Evolutionary conservation across 108 stramenopile genomes (phyloP).

Genomic region (Skeletonema grethae): DNA sequence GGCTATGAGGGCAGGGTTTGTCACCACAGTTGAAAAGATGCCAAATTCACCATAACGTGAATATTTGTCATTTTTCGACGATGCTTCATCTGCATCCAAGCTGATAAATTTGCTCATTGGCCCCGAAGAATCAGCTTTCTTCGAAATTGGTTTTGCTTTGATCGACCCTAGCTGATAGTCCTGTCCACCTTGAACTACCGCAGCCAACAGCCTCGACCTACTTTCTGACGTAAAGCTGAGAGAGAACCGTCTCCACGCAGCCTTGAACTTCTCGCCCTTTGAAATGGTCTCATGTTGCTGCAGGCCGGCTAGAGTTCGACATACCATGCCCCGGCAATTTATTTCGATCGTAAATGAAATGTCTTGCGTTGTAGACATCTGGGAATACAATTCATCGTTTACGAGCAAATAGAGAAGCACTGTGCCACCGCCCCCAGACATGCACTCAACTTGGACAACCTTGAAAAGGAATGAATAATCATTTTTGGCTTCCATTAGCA

Average conservation of each 20-base stretch:
- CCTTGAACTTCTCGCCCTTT: slow-evolving; percentile 77
- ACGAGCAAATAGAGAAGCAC: slow-evolving; percentile 63
- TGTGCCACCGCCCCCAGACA: slow-evolving; percentile 60
- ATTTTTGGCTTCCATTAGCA: slow-evolving; percentile 40
- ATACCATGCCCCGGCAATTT: slow-evolving; percentile 71
- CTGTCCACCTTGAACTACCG: slow-evolving; percentile 68
- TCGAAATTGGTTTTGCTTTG: slow-evolving; percentile 12
- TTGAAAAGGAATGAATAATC: slow-evolving; percentile 24
- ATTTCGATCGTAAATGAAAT: slow-evolving; percentile 56
- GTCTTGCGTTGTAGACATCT: slow-evolving; percentile 3
- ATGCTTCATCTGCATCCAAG: background rate
- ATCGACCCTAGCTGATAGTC: slow-evolving; percentile 64
- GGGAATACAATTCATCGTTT: slow-evolving; percentile 27
- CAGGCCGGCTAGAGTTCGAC: slow-evolving; percentile 58
- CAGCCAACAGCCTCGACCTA: slow-evolving; percentile 57
- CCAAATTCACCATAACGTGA: slow-evolving; percentile 37
- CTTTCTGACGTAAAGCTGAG: slow-evolving; percentile 29
- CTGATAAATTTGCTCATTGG: slow-evolving; percentile 19
- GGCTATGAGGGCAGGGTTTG: background rate
- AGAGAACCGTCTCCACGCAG: slow-evolving; percentile 67
- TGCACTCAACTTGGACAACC: slow-evolving; percentile 54
- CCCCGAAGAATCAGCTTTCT: slow-evolving; percentile 1
- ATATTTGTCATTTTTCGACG: slow-evolving; percentile 19
- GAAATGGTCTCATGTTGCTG: slow-evolving; percentile 64
- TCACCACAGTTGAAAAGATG: slow-evolving; percentile 29